Evolutionary conservation across 2,329 filamentous ascomycete genomes (phyloP), one percentile per base, ranked within the genome.

Genomic region (Fusarium tanahbumbuense): DNA sequence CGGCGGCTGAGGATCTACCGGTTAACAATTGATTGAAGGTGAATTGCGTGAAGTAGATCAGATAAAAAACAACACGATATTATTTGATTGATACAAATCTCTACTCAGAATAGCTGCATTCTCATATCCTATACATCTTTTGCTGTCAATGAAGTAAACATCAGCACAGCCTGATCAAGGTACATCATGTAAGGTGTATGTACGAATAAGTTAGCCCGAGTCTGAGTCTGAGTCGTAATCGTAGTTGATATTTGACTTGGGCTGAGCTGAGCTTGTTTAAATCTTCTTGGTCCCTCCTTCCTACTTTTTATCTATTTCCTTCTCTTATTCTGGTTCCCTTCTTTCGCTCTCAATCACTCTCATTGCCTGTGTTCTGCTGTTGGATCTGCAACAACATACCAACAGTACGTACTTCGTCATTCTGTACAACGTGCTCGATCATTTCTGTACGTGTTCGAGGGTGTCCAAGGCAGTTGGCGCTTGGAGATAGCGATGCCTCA

Each of bases 401-500:
- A 41, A 16, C 22, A 52, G 32, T 40, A n/a, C 20, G 22, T 41
- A 13, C 49, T 18, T 27, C 8, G 9, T 52, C 27, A 6, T 13
- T 32, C 30, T 30, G 34, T 42, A 47, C 49, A 6, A 62, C 54
- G 32, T 56, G 54, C 42, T 67, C 46, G 8, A 47, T 41, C 45
- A 16, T 60, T 47, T 63, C 25, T 53, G 20, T 40, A 32, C 42
- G 22, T 23, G 9, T 30, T 32, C n/a, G 10, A 59, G 41, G 47
- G 55, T 53, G 18, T 20, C 18, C 5, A 50, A 18, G 34, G 49
- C n/a, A 53, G 15, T 12, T 10, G 34, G 34, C 37, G 47, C 57
- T 34, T 44, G 50, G 23, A 40, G 57, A 37, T 25, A 66, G 56
- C 46, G 49, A 72, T 72, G 69, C 69, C 69, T 70, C 66, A 72